Conservation (phyloP, 306 rosid species). For the Sphenostylis stenocarpa region DNA sequence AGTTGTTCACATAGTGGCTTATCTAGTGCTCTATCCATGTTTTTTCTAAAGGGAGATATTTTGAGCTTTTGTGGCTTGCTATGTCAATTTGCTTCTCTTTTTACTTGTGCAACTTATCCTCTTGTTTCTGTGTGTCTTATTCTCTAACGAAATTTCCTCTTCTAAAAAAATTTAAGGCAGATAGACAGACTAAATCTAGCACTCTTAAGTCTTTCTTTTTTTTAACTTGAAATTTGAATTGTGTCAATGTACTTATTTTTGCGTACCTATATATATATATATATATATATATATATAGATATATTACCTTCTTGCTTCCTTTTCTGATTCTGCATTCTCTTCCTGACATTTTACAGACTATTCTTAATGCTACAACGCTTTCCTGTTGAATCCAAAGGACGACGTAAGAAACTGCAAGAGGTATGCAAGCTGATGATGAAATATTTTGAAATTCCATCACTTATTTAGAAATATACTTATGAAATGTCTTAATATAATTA, state of each 20-base stretch:
- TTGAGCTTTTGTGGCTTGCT: neutral
- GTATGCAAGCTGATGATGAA: conserved; percentile 40
- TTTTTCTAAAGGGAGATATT: no score
- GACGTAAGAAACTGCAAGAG: conserved; percentile 94
- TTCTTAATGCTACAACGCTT: conserved; percentile 94
- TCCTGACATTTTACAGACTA: conserved; percentile 54
- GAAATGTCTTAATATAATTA: neutral
- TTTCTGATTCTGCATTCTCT: conserved; percentile 3
- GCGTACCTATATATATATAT: neutral
- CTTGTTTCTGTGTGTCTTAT: conserved; percentile 6
- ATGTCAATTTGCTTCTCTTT: neutral
- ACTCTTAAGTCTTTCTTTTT: neutral
- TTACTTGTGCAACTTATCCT: neutral
- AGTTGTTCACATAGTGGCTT: neutral
- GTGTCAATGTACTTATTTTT: neutral
- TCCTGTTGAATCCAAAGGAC: conserved; percentile 92
- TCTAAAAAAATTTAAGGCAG: neutral
- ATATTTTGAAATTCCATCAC: neutral
- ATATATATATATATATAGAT: no score
- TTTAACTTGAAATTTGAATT: conserved; percentile 40
- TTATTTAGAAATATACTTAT: neutral
- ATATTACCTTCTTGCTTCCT: neutral
- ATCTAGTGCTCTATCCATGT: neutral
- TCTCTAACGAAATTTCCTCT: neutral
- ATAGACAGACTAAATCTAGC: neutral